Percentiles rank a stretch among this genome's conserved stretches.
These are phyloP conservation scores for Acanthamoeba triangularis DNA, from an alignment of 208 protist genomes.

Conservation along the genomic window DNA sequence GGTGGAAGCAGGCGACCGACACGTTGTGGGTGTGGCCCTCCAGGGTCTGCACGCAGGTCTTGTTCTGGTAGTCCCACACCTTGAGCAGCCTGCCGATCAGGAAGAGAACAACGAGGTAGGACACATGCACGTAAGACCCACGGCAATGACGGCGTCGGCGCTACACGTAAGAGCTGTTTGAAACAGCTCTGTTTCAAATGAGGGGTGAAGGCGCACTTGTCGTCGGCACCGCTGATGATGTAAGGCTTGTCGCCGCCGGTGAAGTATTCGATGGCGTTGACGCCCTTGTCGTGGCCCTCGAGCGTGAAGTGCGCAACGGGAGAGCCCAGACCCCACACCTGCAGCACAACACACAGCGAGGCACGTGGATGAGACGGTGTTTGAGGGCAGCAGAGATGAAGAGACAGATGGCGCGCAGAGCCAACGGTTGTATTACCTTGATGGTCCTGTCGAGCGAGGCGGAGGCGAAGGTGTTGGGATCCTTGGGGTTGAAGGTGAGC, in stretches of 20 bases:
- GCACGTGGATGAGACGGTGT: not conserved
- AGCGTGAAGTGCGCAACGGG: constrained; percentile 97
- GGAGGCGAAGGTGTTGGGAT: constrained; percentile 98
- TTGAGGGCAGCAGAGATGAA: not conserved
- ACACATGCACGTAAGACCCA: too few species aligned
- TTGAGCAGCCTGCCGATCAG: constrained; percentile 90
- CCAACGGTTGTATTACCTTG: constrained; percentile 90
- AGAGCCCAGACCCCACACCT: constrained; percentile 96
- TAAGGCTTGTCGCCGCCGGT: constrained; percentile 98
- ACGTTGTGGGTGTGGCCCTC: constrained; percentile 98
- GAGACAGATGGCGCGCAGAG: constrained; percentile 95
- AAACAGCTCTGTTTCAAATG: too few species aligned
- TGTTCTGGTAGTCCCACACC: constrained; percentile 99
- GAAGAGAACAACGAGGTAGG: not conserved
- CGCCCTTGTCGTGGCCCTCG: constrained; percentile 98
- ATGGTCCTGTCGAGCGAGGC: constrained; percentile 98
- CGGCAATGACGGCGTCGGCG: too few species aligned
- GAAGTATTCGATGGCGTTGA: constrained; percentile 99
- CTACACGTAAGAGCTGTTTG: too few species aligned
- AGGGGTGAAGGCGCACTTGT: constrained; percentile 84
- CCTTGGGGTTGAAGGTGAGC: constrained; percentile 98
- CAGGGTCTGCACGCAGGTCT: constrained; percentile 97
- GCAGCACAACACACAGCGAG: too few species aligned
- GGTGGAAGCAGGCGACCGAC: constrained; percentile 97
- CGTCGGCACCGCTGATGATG: constrained; percentile 98